Base-by-base conservation (phyloP, 148 eudicot species). In the Rhododendron vialii region DNA sequence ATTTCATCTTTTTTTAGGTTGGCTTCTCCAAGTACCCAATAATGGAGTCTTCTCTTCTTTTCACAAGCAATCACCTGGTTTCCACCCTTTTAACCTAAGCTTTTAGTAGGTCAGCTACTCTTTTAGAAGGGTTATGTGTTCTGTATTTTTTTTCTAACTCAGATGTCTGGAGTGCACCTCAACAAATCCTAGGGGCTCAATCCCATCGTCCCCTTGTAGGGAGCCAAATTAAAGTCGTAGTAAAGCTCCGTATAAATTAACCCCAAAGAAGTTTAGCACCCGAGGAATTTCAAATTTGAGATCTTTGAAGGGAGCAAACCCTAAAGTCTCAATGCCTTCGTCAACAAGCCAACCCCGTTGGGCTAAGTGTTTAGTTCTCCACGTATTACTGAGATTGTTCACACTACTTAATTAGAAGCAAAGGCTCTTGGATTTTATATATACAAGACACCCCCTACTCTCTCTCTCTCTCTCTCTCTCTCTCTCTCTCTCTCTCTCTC, bases 1-100 rank as follows among this genome's bases (percentile, higher is more conserved):
- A 55, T 55, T 55, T 15, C 61, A 55, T 18, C 61, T 55, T 18
- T 55, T 55, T 91, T 87, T 83, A 89, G 89, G 90, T 88, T 92
- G 92, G 92, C 87, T 88, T 69, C 90, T 77, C 92, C 48, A 85
- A 84, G 83, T 87, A 88, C 87, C 92, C 92, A 90, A 91, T 91
- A 85, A 86, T 67, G 61, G 41, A n/a, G 28, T 84, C 50, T 81
- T 81, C 18, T 87, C 35, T 88, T 65, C 55, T 36, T 63, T 71
- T 71, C 38, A 71, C 41, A 50, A 57, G 83, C 55, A 88, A 78
- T 82, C 55, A 43, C 59, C 78, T 85, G 48, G 83, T 78, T 78
- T 77, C 78, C 77, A 81, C 67, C 33, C 79, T 28, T 57, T 55
- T 9, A 11, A 28, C 74, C 24, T 77, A 77, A 77, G 50, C 50